Evolutionary conservation across 2,329 filamentous ascomycete genomes (phyloP).

Genomic region (Madurella mycetomatis): DNA sequence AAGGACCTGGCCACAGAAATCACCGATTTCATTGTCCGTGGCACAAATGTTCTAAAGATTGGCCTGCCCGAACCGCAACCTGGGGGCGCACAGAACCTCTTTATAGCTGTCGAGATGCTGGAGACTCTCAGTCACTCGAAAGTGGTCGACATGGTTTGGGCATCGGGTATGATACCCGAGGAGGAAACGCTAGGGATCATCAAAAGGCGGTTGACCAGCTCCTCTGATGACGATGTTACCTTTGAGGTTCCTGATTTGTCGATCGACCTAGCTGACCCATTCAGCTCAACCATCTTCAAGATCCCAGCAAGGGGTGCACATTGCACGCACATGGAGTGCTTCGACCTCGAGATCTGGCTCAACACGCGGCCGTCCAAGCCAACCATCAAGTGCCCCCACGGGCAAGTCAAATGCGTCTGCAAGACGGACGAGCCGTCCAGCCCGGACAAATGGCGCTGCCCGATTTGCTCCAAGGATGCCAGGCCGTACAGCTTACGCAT

Average conservation of each 20-base stretch:
- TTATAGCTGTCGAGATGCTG: constrained; percentile 67
- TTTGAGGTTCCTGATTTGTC: constrained; percentile 55
- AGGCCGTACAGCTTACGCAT: constrained; percentile 66
- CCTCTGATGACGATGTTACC: constrained; percentile 57
- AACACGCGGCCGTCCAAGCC: constrained; percentile 54
- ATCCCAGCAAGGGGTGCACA: constrained; percentile 64
- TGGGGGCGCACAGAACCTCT: constrained; percentile 40
- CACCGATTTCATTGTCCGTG: constrained; percentile 53
- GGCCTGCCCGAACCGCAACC: constrained; percentile 32
- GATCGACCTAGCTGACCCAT: constrained; percentile 64
- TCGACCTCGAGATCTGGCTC: constrained; percentile 82
- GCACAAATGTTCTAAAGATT: constrained; percentile 59
- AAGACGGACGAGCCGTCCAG: constrained; percentile 45
- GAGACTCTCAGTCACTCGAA: constrained; percentile 47
- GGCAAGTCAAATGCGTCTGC: constrained; percentile 34
- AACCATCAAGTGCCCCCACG: constrained; percentile 33
- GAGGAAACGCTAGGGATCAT: constrained; percentile 55
- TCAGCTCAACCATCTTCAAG: constrained; percentile 59
- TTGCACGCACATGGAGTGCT: constrained; percentile 81
- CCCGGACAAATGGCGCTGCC: constrained; percentile 78
- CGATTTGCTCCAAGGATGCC: constrained; percentile 73
- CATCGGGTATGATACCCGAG: constrained; percentile 37
- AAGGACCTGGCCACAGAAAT: constrained; percentile 75
- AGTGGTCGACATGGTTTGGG: constrained; percentile 39
- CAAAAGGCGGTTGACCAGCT: constrained; percentile 39